Evolutionary conservation across 2,329 filamentous ascomycete species (phyloP).

Genomic region (Apiospora rasikravindrae): DNA sequence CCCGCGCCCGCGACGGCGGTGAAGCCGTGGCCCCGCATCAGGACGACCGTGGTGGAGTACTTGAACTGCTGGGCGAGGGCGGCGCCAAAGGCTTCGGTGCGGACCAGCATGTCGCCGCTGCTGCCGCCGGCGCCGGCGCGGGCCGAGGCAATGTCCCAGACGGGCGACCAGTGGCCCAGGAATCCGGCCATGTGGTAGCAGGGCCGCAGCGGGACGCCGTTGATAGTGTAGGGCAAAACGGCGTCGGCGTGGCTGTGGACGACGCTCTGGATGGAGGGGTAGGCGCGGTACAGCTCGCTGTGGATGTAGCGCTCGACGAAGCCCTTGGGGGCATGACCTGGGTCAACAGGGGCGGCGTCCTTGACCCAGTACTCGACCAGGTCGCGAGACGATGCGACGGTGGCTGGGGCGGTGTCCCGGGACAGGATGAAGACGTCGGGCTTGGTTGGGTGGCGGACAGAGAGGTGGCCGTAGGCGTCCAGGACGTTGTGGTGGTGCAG

Average conservation of each 20-base stretch:
- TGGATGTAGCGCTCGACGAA: constrained; percentile 34
- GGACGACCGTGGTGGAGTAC: background rate
- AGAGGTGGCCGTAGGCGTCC: constrained; percentile 57
- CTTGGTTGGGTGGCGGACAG: constrained; percentile 54
- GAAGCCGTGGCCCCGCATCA: constrained; percentile 13
- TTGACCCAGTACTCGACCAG: constrained; percentile 52
- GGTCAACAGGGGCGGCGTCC: constrained; percentile 47
- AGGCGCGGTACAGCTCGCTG: constrained; percentile 29
- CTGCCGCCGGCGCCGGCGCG: background rate
- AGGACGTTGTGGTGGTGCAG: constrained; percentile 56
- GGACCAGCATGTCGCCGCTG: constrained; percentile 10
- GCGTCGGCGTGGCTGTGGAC: constrained; percentile 27
- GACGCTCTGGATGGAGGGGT: constrained; percentile 23
- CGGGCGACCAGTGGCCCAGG: constrained; percentile 22
- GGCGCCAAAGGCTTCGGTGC: background rate
- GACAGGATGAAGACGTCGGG: constrained; percentile 54
- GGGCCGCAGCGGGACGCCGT: constrained; percentile 24
- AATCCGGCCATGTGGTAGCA: constrained; percentile 28
- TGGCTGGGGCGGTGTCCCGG: constrained; percentile 50
- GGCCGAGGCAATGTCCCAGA: constrained; percentile 16
- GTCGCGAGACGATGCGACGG: constrained; percentile 48
- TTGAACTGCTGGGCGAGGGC: background rate
- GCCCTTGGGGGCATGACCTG: constrained; percentile 41
- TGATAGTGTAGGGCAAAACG: constrained; percentile 26
- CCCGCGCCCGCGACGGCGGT: constrained; percentile 7